Percentiles rank a stretch among this genome's conserved stretches.
phyloP scores from a whole-genome alignment of 306 rosid genomes.

The Trichosanthes cucumerina region DNA sequence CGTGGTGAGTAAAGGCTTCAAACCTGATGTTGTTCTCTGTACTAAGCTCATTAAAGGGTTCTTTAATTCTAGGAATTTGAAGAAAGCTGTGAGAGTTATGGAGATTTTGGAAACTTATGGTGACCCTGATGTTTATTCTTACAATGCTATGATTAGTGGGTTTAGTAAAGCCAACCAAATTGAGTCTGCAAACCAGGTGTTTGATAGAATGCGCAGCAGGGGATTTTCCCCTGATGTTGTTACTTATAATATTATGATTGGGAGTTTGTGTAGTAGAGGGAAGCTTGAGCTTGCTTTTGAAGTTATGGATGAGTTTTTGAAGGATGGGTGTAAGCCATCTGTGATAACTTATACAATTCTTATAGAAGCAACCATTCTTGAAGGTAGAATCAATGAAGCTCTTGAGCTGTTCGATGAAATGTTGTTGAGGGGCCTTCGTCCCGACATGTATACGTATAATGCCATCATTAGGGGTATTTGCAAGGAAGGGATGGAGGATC shows the following conservation, averaged over 20 bases:
- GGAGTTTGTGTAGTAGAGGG: conserved; percentile 58
- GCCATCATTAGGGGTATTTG: conserved; percentile 70
- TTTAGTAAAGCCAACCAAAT: conserved; percentile 48
- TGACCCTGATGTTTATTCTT: conserved; percentile 66
- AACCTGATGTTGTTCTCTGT: conserved; percentile 59
- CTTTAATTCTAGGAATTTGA: conserved; percentile 39
- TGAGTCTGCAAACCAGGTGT: conserved; percentile 44
- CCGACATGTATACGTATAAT: conserved; percentile 60
- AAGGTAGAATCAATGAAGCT: conserved; percentile 54
- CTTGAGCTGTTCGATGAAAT: conserved; percentile 65
- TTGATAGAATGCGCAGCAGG: conserved; percentile 55
- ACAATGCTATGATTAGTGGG: conserved; percentile 69
- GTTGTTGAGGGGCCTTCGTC: conserved; percentile 53
- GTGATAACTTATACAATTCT: conserved; percentile 72
- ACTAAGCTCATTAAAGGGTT: conserved; percentile 74
- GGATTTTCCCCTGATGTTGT: conserved; percentile 68
- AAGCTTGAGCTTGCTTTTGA: conserved; percentile 41
- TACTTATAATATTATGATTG: conserved; percentile 75
- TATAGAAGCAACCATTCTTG: conserved; percentile 66
- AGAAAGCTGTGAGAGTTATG: conserved; percentile 57
- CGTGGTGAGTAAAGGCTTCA: conserved; percentile 49
- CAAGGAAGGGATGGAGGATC: conserved; percentile 54
- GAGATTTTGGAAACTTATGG: conserved; percentile 67
- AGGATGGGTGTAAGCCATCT: conserved; percentile 57
- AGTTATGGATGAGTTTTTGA: conserved; percentile 54